Evolutionary conservation across 2,329 filamentous ascomycete genomes (phyloP), one percentile per base, ranked within the genome.

Genomic region (Diplodia mutila): DNA sequence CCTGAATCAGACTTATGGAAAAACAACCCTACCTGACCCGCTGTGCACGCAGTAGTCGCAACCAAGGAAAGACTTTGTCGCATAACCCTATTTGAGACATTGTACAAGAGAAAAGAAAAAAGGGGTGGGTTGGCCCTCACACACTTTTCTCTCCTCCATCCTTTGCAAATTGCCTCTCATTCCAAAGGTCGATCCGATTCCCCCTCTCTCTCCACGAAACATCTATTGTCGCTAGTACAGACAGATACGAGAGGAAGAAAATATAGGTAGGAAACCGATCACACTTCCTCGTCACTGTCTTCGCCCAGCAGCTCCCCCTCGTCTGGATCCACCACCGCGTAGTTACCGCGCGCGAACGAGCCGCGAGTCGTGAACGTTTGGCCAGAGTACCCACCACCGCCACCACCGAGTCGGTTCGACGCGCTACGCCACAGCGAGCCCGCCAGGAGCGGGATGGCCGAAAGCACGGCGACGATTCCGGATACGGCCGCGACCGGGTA

Each of bases 281-380:
- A 89, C 59, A 90, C 91, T 69, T 97, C 94, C 75, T 97, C 93
- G 71, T 97, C 94, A 72, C 93, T 93, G 69, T 97, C 94, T 72
- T 97, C 94, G 0, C 95, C 95, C 42, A 99, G 81, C 72, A 99
- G 82, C 82, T 98, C 94, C 59, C 94, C 94, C 78, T 98, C 95
- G 76, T 98, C 95, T 61, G 95, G 91, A 74, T 97, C 93, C 63
- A 97, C 93, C 74, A 90, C 86, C 18, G 90, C 88, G 78, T 98
- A 98, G 78, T 97, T 92, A n/a, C 91, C 90, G 67, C 92, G 87
- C 5, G 93, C 91, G 80, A 99, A 99, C 69, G 92, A 94, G 74
- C 92, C 91, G 68, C 96, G 85, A 61, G 92, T 97, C 18, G 93
- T 95, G 77, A 96, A 99, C 67, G 90, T 88, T 69, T 91, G 84